These are phyloP conservation scores for Thelonectria olida DNA, from an alignment of 2,329 filamentous ascomycete genomes.

Conservation along the genomic window DNA sequence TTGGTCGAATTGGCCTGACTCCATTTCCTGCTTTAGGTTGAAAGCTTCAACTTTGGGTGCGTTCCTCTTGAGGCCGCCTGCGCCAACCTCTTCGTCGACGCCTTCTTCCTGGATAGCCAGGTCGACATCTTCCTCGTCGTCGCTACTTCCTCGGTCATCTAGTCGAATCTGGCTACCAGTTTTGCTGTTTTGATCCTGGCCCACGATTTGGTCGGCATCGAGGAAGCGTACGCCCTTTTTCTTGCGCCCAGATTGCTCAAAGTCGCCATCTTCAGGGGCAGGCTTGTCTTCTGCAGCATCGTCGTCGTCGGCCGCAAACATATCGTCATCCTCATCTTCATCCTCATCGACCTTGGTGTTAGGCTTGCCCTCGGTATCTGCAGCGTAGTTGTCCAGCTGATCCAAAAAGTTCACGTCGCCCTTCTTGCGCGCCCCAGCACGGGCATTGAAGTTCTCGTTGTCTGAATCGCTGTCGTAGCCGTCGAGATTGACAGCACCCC, in stretches of 20 bases:
- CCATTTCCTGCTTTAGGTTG: conserved; percentile 89
- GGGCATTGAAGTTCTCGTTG: conserved; percentile 86
- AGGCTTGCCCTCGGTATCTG: conserved; percentile 49
- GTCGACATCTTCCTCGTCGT: conserved; percentile 76
- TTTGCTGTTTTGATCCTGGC: conserved; percentile 78
- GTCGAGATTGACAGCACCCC: conserved; percentile 94
- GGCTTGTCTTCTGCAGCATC: conserved; percentile 43
- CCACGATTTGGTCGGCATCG: conserved; percentile 73
- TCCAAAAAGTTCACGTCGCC: conserved; percentile 61
- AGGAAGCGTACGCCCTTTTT: conserved; percentile 70
- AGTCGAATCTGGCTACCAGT: conserved; percentile 77
- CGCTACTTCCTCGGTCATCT: conserved; percentile 64
- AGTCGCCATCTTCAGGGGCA: conserved; percentile 45
- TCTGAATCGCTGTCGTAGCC: conserved; percentile 96
- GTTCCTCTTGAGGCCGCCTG: conserved; percentile 89
- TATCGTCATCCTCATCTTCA: conserved; percentile 66
- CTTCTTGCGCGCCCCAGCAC: conserved; percentile 68
- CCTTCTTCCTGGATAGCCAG: conserved; percentile 77
- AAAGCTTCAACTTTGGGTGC: conserved; percentile 96
- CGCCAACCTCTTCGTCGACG: conserved; percentile 88
- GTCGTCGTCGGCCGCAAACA: conserved; percentile 79
- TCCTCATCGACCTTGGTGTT: conserved; percentile 54
- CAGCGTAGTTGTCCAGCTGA: conserved; percentile 64
- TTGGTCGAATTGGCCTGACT: conserved; percentile 93
- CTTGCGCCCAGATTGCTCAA: conserved; percentile 61